Percentiles rank a stretch among this genome's conserved stretches.
These are phyloP conservation scores for Colletotrichum endophyticum DNA, from an alignment of 2,329 filamentous ascomycete species.

Conservation along the genomic window DNA sequence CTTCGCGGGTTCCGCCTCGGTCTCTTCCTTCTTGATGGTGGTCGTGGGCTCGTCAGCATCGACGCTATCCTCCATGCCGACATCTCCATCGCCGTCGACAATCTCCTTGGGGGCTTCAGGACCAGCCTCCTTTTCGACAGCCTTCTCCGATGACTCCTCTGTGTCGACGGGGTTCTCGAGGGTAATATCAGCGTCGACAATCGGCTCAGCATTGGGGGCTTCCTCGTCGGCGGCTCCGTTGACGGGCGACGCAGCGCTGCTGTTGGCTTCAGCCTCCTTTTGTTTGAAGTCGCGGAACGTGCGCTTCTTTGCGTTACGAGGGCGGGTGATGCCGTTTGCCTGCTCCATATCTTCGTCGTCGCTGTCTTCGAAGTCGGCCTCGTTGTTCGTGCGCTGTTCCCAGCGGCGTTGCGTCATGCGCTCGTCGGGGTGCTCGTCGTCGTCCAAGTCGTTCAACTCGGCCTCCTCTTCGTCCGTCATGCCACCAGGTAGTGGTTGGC, in stretches of 20 bases:
- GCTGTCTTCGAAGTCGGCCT: conserved; percentile 85
- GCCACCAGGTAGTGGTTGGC: conserved; percentile 60
- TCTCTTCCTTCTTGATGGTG: conserved; percentile 44
- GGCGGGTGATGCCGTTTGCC: conserved; percentile 71
- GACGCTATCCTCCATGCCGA: conserved; percentile 52
- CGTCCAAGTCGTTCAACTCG: conserved; percentile 73
- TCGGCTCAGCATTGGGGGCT: conserved; percentile 25
- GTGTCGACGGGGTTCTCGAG: conserved; percentile 38
- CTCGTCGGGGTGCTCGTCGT: conserved; percentile 84
- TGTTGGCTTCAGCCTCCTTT: conserved; percentile 41
- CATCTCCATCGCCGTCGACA: conserved; percentile 54
- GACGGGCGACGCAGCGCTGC: conserved; percentile 40
- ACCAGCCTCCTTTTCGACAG: conserved; percentile 9
- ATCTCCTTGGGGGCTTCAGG: conserved; percentile 26
- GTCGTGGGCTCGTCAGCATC: conserved; percentile 32
- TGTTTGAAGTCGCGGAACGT: conserved; percentile 59
- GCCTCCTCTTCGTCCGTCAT: conserved; percentile 72
- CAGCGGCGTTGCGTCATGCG: conserved; percentile 82
- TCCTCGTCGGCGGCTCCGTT: conserved; percentile 37
- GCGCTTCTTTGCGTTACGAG: conserved; percentile 51
- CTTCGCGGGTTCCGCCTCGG: conserved; percentile 34
- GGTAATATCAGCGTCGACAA: conserved; percentile 25
- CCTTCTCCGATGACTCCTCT: not conserved
- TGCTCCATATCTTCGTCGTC: conserved; percentile 84
- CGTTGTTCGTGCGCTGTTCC: conserved; percentile 77